A percentile compares a stretch with the other conserved stretches of the same genome.
phyloP scores from a whole-genome alignment of 495 filamentous ascomycete genomes.

The Parathielavia hyrcaniae region DNA sequence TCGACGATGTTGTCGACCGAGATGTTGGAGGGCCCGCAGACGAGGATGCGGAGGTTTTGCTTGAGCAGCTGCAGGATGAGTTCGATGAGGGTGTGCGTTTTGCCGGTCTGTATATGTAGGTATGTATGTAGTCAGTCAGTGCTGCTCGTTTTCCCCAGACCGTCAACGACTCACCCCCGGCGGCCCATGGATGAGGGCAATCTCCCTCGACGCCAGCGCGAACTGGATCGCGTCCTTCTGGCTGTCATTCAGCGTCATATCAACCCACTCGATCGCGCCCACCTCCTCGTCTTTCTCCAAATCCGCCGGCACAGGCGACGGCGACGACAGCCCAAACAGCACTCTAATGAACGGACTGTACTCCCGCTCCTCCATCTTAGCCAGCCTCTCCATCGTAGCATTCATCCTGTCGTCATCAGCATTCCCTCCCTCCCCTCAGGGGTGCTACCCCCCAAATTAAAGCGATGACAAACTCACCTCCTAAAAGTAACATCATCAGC shows the following conservation, averaged over 20 bases:
- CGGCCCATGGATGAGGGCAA: slow-evolving; percentile 91
- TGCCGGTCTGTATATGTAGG: slow-evolving; percentile 58
- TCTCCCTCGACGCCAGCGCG: slow-evolving; percentile 71
- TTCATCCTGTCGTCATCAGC: slow-evolving; percentile 60
- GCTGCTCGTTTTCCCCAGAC: neutral
- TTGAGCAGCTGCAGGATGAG: slow-evolving; percentile 79
- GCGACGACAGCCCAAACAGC: slow-evolving; percentile 66
- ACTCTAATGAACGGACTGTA: slow-evolving; percentile 72
- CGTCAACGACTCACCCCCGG: slow-evolving; percentile 55
- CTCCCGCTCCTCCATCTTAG: slow-evolving; percentile 62
- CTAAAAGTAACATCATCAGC: slow-evolving; percentile 92
- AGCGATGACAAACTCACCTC: slow-evolving; percentile 50
- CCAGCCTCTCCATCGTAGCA: slow-evolving; percentile 73
- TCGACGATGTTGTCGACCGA: slow-evolving; percentile 99
- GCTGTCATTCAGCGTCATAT: slow-evolving; percentile 74
- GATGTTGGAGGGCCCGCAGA: slow-evolving; percentile 94
- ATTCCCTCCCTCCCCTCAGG: neutral
- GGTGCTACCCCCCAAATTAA: neutral
- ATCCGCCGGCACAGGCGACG: slow-evolving; percentile 50
- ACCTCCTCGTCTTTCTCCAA: slow-evolving; percentile 35
- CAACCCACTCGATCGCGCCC: slow-evolving; percentile 60
- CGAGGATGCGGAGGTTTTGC: slow-evolving; percentile 66
- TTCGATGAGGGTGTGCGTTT: slow-evolving; percentile 95
- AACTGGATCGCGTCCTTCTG: slow-evolving; percentile 91
- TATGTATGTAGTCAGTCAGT: neutral